Evolutionary conservation across 2,329 filamentous ascomycete species (phyloP).

Genomic region (Penicillium digitatum): DNA sequence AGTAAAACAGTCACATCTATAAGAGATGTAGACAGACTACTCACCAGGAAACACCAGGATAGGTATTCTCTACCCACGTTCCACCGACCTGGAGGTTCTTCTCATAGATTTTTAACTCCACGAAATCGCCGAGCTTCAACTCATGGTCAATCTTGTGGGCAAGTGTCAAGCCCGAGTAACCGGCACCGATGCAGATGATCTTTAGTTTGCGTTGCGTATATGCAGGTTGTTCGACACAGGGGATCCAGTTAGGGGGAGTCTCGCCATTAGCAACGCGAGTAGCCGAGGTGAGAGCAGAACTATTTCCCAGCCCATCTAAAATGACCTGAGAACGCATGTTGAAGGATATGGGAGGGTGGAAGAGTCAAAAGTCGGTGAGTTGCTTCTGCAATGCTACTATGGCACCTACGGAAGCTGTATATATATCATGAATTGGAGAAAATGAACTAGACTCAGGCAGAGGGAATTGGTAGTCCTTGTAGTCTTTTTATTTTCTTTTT

Average conservation of each 20-base stretch:
- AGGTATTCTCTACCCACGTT: conserved; percentile 14
- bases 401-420: too few relatives aligned
- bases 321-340: background rate
- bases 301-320: background rate
- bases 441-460: background rate
- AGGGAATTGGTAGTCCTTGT: too few relatives aligned
- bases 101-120: conserved; percentile 15
- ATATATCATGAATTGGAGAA: background rate
- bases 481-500: too few relatives aligned
- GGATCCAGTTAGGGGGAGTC: background rate
- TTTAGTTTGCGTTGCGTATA: background rate
- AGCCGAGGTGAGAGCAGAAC: background rate
- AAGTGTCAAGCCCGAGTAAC: conserved; percentile 19
- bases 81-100: conserved; percentile 15
- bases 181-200: conserved; percentile 22
- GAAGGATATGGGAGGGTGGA: background rate
- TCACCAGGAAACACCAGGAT: conserved; percentile 30
- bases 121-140: conserved; percentile 1
- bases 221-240: background rate
- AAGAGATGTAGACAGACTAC: background rate
- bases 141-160: conserved; percentile 23
- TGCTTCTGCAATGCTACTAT: background rate
- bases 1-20: background rate
- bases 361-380: background rate
- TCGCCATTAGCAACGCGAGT: background rate